Base-by-base conservation (phyloP, 208 protist genomes). In the Leptomonas pyrrhocoris region DNA sequence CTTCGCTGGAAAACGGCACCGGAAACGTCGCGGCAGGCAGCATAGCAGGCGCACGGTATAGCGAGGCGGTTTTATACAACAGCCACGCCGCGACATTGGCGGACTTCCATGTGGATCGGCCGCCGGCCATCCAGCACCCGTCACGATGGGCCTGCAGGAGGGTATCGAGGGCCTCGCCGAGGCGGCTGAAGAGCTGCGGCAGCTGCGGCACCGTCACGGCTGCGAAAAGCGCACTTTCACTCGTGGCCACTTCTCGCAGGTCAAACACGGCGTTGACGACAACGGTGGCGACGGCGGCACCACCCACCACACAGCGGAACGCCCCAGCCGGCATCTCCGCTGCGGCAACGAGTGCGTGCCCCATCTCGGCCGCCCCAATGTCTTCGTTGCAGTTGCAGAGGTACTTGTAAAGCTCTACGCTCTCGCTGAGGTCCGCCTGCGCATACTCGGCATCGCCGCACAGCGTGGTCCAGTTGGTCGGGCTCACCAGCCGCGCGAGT, bases 251-350 rank as follows among this genome's bases (percentile, higher is more conserved):
- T 36, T 76, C 70, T n/a, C 68, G 25, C 34, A 77, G 23, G 42
- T 38, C 48, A 36, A 72, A 59, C 11, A 77, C 57, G 28, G 57
- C 25, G 50, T 72, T 21, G n/a, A 72, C 58, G 2, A 48, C 49
- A 11, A 25, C 25, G 0, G 72, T 21, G 18, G 72, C 72, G 0
- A 68, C 59, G 27, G 40, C 49, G 15, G 58, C 64, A 38, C 72
- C 72, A 27, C 50, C 50, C 0, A 38, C 36, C 9, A 42, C 62
- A 30, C 64, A 56, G 40, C 72, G 53, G 27, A 77, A 72, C 12
- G 50, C 42, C 8, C 72, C 72, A 21, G 49, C 57, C 4, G 72
- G 64, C n/a, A 77, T 23, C 27, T 62, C 72, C 16, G 72, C 72
- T 13, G 72, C 40, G 25, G 68, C 25, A 8, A 18, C 45, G 12